phyloP scores from a whole-genome alignment of 2,329 filamentous ascomycete genomes.

The Aureobasidium sp. region DNA sequence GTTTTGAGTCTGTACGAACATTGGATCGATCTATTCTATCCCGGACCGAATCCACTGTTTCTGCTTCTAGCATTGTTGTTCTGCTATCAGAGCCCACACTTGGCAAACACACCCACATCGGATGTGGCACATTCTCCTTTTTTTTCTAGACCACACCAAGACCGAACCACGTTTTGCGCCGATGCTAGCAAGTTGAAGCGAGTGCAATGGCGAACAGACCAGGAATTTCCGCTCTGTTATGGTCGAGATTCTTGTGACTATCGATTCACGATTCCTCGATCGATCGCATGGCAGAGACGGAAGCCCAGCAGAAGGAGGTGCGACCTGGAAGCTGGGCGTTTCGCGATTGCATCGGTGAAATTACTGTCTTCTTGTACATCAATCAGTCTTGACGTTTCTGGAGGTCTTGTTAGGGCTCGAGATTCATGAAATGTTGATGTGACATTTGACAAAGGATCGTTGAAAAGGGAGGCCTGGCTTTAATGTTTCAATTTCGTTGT shows the following conservation, averaged over 20 bases:
- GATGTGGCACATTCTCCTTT: too few species aligned
- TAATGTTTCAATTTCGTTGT: neutral
- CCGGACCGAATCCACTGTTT: neutral
- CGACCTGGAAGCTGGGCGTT: neutral
- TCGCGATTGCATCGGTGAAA: slow-evolving; percentile 1
- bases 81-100: slow-evolving; percentile 2
- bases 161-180: neutral
- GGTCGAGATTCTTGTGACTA: neutral
- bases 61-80: neutral
- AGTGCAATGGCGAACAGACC: neutral
- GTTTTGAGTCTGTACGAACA: neutral
- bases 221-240: neutral
- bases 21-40: neutral
- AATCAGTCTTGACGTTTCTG: neutral
- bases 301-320: neutral
- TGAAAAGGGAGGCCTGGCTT: slow-evolving; percentile 5
- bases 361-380: neutral
- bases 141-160: neutral
- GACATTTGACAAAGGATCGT: neutral
- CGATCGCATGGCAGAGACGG: neutral
- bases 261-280: neutral
- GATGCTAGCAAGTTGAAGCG: neutral
- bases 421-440: neutral
- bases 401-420: neutral
- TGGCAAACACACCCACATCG: neutral